Conservation (phyloP, 192 early-diverging fungal species). For the Paraglomus brasilianum region DNA sequence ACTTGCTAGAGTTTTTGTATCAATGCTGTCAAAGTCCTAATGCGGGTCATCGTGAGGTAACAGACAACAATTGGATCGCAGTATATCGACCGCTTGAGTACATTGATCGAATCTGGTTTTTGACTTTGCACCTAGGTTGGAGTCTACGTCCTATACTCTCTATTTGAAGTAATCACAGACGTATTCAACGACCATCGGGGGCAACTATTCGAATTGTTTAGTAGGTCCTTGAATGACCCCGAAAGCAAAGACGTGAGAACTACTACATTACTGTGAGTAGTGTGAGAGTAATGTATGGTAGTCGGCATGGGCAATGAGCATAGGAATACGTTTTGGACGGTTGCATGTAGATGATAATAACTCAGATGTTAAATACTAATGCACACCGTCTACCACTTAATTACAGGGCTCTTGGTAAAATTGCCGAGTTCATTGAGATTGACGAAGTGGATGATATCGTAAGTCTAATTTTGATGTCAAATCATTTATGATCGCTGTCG, state of each 20-base stretch:
- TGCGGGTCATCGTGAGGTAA: conserved; percentile 70
- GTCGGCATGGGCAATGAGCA: conserved; percentile 15
- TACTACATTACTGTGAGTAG: conserved; percentile 66
- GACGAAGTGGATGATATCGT: conserved; percentile 68
- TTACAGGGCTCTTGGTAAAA: conserved; percentile 65
- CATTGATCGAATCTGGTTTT: background rate
- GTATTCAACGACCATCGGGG: conserved; percentile 57
- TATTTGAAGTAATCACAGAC: conserved; percentile 86
- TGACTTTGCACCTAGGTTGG: conserved; percentile 58
- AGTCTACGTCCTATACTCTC: conserved; percentile 78
- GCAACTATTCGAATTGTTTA: conserved; percentile 75
- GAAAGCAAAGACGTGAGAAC: conserved; percentile 80
- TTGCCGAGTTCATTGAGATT: conserved; percentile 78
- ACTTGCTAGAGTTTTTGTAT: conserved; percentile 78
- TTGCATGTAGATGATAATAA: background rate
- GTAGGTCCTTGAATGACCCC: conserved; percentile 72
- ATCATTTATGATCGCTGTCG: background rate
- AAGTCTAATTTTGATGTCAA: conserved; percentile 19
- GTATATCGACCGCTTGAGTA: background rate
- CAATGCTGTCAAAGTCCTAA: conserved; percentile 72
- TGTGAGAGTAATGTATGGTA: conserved; percentile 10
- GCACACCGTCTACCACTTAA: background rate
- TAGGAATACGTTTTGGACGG: background rate
- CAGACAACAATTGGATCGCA: too few relatives aligned
- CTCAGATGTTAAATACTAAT: conserved; percentile 7